Conservation (phyloP, 2,329 filamentous ascomycete species). For the Lachnellula cervina region DNA sequence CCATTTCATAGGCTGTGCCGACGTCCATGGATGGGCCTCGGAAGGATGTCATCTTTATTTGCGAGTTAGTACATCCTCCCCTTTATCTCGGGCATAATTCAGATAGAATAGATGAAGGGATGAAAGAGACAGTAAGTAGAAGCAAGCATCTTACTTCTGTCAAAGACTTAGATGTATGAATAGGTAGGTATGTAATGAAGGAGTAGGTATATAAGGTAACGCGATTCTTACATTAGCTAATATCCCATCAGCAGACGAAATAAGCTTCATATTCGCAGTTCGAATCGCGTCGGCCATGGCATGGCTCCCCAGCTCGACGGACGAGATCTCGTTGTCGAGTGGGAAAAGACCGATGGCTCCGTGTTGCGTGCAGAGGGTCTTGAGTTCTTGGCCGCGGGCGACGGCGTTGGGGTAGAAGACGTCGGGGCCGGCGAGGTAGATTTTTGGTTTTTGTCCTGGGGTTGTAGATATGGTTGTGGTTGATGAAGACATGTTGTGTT, state of each 20-base stretch:
- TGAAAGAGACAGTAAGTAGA: too few relatives aligned
- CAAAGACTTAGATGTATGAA: too few relatives aligned
- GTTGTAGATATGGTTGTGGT: too few relatives aligned
- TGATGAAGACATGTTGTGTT: background rate
- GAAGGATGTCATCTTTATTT: conserved; percentile 18
- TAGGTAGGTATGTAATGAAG: too few relatives aligned
- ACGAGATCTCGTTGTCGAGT: conserved; percentile 17
- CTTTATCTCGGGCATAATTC: too few relatives aligned
- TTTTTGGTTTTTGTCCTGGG: conserved; percentile 1
- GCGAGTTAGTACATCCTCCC: too few relatives aligned
- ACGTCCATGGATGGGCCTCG: conserved; percentile 24
- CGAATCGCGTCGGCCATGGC: conserved; percentile 19
- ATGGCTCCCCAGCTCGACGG: conserved; percentile 9
- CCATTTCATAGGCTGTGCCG: conserved; percentile 27
- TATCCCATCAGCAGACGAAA: conserved; percentile 17
- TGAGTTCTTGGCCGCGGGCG: conserved; percentile 16
- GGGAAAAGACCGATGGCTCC: conserved; percentile 20
- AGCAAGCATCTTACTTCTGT: too few relatives aligned
- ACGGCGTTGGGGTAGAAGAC: conserved; percentile 21
- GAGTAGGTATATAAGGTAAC: too few relatives aligned
- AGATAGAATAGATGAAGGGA: too few relatives aligned
- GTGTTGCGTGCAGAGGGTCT: conserved; percentile 16
- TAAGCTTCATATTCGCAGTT: conserved; percentile 22
- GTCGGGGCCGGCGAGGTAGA: conserved; percentile 26
- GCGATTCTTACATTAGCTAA: conserved; percentile 12